Evolutionary conservation across 257 asterid species (phyloP), one percentile per base, ranked within the genome.

Genomic region (Ilex aquifolium): DNA sequence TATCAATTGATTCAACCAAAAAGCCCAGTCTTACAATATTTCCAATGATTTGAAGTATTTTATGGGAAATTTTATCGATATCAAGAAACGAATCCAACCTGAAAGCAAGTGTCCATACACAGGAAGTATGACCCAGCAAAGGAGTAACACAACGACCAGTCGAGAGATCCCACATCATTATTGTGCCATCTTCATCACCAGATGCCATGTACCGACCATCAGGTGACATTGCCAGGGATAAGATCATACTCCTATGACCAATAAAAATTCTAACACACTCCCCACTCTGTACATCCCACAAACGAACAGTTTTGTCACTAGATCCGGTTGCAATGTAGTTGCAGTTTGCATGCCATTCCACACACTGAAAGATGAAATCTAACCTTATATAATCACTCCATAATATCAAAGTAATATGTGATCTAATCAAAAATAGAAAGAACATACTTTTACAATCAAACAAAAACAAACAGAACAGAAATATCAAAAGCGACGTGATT

Each of bases 171-270:
- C 99, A 93, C 92, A 85, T 88, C 99, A 93, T 93, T 62, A 93
- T 86, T 31, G 83, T 83, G 63, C 99, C 99, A 69, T 93, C 99
- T 81, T 93, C 99, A 64, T 93, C 99, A 29, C 97, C 99, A 50
- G 99, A 93, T 60, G 99, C 99, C 99, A 93, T 87, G 59, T 87
- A 88, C 59, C 96, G 95, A 64, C 99, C 99, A 69, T 90, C 97
- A 30, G 96, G 94, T 12, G 99, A 93, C 95, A 90, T 87, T 44
- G 97, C 96, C 80, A 93, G 69, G 59, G 83, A 75, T 56, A 90
- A 74, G 66, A 93, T 73, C 99, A 90, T 90, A 70, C 99, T 87
- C 69, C 97, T 74, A 64, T 93, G 99, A 68, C 99, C 99, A 31
- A 93, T 68, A 74, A 93, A 93, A 75, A 93, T 83, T 73, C 99